Percentiles rank a stretch among this genome's conserved stretches.
These are phyloP conservation scores for Anisodus acutangulus DNA, from an alignment of 257 asterid genomes.

Conservation along the genomic window DNA sequence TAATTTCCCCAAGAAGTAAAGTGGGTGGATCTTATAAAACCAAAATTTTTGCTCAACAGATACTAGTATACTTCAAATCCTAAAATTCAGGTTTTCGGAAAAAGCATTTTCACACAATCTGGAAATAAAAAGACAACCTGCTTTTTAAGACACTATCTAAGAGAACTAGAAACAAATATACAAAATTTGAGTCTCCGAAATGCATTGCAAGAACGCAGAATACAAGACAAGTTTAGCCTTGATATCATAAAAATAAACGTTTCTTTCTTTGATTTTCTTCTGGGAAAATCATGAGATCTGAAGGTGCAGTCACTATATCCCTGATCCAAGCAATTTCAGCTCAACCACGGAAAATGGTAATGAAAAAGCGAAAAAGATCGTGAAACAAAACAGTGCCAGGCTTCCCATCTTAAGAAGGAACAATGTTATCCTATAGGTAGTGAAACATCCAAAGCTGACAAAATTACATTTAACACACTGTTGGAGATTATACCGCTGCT, in stretches of 20 bases:
- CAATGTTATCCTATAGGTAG: background rate
- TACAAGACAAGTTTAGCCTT: conserved; percentile 9
- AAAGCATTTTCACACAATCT: background rate
- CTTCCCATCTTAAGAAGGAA: background rate
- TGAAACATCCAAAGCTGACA: background rate
- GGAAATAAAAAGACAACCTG: background rate
- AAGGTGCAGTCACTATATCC: conserved; percentile 5
- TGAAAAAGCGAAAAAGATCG: background rate
- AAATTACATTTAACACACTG: background rate
- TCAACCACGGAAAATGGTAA: background rate
- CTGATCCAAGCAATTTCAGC: conserved; percentile 17
- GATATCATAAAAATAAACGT: background rate
- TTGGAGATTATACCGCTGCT: background rate
- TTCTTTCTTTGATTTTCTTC: background rate
- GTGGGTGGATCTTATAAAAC: background rate
- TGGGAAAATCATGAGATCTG: background rate
- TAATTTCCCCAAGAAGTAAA: background rate
- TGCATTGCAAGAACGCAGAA: background rate
- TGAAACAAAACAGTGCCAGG: background rate
- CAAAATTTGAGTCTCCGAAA: background rate
- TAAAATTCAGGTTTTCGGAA: background rate
- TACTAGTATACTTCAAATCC: background rate
- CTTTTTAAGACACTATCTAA: conserved; percentile 11
- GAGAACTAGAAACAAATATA: background rate
- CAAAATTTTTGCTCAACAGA: background rate